A percentile compares a stretch with the other conserved stretches of the same genome.
Conservation (phyloP, 140 eudicot genomes). For the Eryngium alpinum region DNA sequence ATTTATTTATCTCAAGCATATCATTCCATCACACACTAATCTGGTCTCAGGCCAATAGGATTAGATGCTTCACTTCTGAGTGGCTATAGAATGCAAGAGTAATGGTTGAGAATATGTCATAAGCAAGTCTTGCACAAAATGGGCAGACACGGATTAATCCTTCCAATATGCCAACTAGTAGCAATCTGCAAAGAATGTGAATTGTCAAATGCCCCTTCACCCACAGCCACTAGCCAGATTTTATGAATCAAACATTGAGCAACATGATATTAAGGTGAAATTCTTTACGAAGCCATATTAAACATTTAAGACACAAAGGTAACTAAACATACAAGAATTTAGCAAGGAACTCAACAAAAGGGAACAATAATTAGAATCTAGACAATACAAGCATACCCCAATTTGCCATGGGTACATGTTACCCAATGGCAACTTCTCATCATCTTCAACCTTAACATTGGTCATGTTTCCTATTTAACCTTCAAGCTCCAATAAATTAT, state of each 20-base stretch:
- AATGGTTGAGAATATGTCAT: background rate
- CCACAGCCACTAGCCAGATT: background rate
- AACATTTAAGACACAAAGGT: background rate
- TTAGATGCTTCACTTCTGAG: background rate
- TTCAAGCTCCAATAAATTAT: background rate
- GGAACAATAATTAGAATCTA: background rate
- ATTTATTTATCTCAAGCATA: background rate
- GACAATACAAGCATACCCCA: constrained; percentile 29
- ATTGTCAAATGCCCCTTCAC: background rate
- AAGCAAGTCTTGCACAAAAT: background rate
- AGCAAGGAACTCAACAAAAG: background rate
- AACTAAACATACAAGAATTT: background rate
- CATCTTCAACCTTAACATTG: constrained; percentile 36
- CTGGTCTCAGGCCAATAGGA: background rate
- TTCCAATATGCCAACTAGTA: too few relatives aligned
- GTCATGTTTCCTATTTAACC: constrained; percentile 19
- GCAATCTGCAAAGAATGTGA: too few relatives aligned
- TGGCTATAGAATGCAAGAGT: background rate
- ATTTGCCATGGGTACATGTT: constrained; percentile 25
- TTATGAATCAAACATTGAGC: background rate
- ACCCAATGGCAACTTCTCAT: constrained; percentile 27
- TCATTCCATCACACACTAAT: background rate
- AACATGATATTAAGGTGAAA: background rate
- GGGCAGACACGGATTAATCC: too few relatives aligned
- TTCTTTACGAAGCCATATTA: background rate